phyloP scores from a whole-genome alignment of 139 green algal genomes.

The Desmodesmus armatus region DNA sequence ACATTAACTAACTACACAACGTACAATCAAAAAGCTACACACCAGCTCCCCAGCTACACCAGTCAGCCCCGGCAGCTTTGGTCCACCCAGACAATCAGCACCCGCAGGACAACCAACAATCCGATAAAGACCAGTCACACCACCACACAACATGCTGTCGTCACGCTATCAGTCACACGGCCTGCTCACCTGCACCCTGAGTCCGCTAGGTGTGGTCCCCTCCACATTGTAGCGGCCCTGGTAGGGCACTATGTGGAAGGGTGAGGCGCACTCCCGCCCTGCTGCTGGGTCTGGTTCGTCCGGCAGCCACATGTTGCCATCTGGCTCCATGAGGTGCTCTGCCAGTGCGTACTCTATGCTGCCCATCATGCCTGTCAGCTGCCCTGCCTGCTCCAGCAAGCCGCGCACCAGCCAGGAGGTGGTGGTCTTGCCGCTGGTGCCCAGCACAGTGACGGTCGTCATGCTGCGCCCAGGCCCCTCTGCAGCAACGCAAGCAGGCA shows the following conservation, averaged over 20 bases:
- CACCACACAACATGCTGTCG: background rate
- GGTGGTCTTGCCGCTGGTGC: conserved; percentile 96
- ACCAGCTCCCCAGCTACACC: too few species aligned
- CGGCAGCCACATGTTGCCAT: conserved; percentile 82
- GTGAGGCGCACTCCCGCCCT: conserved; percentile 72
- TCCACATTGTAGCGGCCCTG: conserved; percentile 31
- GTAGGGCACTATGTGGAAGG: conserved; percentile 85
- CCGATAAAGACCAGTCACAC: too few species aligned
- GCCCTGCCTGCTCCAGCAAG: conserved; percentile 87
- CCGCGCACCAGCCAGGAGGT: conserved; percentile 88
- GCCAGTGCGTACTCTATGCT: conserved; percentile 83
- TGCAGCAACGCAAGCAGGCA: background rate
- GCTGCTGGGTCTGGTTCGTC: conserved; percentile 73
- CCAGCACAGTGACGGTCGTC: conserved; percentile 80
- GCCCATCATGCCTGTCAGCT: conserved; percentile 72
- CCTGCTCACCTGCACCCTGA: conserved; percentile 28
- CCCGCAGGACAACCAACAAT: too few species aligned
- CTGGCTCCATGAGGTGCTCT: conserved; percentile 59
- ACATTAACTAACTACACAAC: too few species aligned
- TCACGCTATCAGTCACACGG: background rate
- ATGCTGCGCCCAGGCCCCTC: conserved; percentile 60
- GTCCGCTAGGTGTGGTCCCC: conserved; percentile 26
- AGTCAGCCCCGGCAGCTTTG: too few species aligned
- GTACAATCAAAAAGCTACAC: too few species aligned
- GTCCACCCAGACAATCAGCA: too few species aligned